These are phyloP conservation scores for Aspergillus taichungensis DNA, from an alignment of 495 filamentous ascomycete genomes.

Conservation along the genomic window DNA sequence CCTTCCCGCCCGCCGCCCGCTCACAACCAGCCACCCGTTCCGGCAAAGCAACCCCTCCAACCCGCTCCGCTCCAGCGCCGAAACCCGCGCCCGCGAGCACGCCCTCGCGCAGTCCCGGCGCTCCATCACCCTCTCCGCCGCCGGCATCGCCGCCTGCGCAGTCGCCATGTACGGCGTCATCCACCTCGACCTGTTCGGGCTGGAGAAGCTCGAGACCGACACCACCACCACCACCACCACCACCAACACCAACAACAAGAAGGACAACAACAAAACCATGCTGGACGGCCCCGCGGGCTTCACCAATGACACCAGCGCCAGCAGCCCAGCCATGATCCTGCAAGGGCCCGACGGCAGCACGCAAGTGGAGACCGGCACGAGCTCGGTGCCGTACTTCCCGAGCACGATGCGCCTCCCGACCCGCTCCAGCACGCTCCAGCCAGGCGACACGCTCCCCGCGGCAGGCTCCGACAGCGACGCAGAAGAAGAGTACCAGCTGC, in stretches of 20 bases:
- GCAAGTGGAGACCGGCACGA: conserved; percentile 72
- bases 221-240: background rate
- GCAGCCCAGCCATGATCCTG: conserved; percentile 31
- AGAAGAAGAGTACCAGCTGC: conserved; percentile 68
- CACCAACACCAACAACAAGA: background rate
- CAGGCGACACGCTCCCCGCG: conserved; percentile 27
- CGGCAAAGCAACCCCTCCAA: conserved; percentile 16
- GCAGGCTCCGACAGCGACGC: conserved; percentile 3
- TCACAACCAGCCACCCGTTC: conserved; percentile 21
- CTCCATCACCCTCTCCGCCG: conserved; percentile 27
- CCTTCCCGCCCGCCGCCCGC: conserved; percentile 9
- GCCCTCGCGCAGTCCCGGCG: conserved; percentile 21
- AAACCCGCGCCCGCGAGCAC: conserved; percentile 8
- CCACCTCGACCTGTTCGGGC: conserved; percentile 31
- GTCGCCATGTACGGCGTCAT: conserved; percentile 32
- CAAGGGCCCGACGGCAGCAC: conserved; percentile 51
- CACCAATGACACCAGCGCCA: conserved; percentile 4
- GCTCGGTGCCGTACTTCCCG: conserved; percentile 74
- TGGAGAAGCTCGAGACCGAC: conserved; percentile 9
- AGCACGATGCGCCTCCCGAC: conserved; percentile 53
- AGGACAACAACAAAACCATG: conserved; percentile 12
- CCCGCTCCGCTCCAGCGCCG: conserved; percentile 18
- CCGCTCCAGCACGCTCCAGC: conserved; percentile 28
- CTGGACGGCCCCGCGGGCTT: conserved; percentile 36
- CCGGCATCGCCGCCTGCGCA: conserved; percentile 27